A percentile compares a stretch with the other conserved stretches of the same genome.
These are phyloP conservation scores for Thraustochytrium sp. DNA, from an alignment of 352 stramenopile species.

Conservation along the genomic window DNA sequence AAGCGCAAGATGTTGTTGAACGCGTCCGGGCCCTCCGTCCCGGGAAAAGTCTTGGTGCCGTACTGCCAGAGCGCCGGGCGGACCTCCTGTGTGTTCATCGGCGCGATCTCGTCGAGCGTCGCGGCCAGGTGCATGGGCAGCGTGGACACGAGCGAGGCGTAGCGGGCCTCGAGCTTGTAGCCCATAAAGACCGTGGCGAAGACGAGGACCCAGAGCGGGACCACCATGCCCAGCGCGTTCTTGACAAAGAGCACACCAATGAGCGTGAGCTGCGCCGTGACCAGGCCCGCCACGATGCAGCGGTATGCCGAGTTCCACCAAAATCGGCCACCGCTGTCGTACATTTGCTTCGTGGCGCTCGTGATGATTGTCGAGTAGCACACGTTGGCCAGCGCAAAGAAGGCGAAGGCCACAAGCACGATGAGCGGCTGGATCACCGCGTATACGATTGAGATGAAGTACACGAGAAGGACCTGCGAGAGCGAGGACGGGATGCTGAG, in stretches of 20 bases:
- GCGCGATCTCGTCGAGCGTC: constrained; percentile 9
- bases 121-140: constrained; percentile 15
- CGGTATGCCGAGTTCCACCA: constrained; percentile 39
- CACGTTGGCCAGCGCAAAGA: constrained; percentile 38
- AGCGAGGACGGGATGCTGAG: constrained; percentile 13
- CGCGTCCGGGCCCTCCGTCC: not conserved
- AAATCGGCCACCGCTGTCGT: constrained; percentile 37
- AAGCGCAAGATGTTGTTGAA: constrained; percentile 6
- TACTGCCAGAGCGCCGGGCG: constrained; percentile 19
- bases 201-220: constrained; percentile 23
- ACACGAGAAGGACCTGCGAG: constrained; percentile 29
- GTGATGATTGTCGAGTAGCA: constrained; percentile 21
- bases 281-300: constrained; percentile 10
- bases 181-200: constrained; percentile 18
- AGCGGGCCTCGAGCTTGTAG: constrained; percentile 35
- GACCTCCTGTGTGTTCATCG: not conserved
- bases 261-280: constrained; percentile 37
- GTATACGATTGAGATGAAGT: constrained; percentile 44
- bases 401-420: constrained; percentile 22
- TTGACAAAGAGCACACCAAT: constrained; percentile 45
- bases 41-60: constrained; percentile 9
- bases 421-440: constrained; percentile 42
- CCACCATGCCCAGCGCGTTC: not conserved
- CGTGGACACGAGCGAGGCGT: not conserved
- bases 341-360: constrained; percentile 28